A percentile compares a stretch with the other conserved stretches of the same genome.
These are phyloP conservation scores for Ulmus americana DNA, from an alignment of 331 rosid species.

Conservation along the genomic window DNA sequence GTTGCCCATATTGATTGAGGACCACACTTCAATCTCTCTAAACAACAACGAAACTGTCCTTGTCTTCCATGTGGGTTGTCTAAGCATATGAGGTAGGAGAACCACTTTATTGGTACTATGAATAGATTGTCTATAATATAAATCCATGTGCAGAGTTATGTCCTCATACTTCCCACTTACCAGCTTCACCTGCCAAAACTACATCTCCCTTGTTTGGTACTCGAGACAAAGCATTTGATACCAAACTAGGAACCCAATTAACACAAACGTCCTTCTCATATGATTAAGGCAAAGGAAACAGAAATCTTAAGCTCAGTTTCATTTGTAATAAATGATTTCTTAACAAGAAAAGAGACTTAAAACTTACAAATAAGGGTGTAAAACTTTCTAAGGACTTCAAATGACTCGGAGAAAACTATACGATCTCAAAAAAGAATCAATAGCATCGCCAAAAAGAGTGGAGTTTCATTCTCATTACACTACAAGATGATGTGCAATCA, in stretches of 20 bases:
- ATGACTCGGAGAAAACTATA: background rate
- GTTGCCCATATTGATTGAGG: background rate
- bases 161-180: background rate
- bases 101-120: background rate
- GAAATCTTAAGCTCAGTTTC: background rate
- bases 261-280: background rate
- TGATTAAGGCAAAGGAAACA: background rate
- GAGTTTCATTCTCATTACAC: background rate
- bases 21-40: background rate
- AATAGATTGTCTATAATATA: background rate
- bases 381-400: background rate
- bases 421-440: background rate
- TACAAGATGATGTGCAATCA: background rate
- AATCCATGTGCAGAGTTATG: background rate
- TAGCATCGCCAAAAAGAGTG: background rate
- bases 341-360: background rate
- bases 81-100: conserved; percentile 1
- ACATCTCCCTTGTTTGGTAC: background rate
- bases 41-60: background rate
- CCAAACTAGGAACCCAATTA: background rate
- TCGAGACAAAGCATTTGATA: background rate
- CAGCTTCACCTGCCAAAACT: background rate
- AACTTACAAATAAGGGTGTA: background rate
- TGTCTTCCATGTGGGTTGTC: conserved; percentile 24
- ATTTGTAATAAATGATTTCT: background rate